A percentile compares a stretch with the other conserved stretches of the same genome.
phyloP scores from a whole-genome alignment of 768 basidiomycete genomes.

The Heimioporus sp. region DNA sequence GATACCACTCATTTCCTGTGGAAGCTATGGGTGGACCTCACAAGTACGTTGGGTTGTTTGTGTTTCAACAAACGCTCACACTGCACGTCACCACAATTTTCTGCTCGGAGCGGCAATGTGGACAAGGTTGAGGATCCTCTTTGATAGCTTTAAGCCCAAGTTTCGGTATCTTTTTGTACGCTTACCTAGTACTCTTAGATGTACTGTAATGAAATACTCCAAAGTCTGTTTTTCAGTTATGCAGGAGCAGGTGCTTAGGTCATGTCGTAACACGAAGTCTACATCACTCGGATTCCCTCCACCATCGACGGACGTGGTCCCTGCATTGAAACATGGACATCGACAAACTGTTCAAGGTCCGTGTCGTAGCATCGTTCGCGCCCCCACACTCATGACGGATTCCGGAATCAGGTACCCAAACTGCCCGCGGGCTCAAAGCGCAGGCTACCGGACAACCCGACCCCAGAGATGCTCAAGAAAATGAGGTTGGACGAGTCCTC shows the following conservation, averaged over 20 bases:
- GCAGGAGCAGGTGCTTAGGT: constrained; percentile 13
- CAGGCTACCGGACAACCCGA: constrained; percentile 73
- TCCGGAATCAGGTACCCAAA: constrained; percentile 54
- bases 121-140: constrained; percentile 5
- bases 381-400: not conserved
- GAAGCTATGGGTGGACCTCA: constrained; percentile 4
- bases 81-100: constrained; percentile 8
- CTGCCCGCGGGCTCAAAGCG: constrained; percentile 66
- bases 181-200: constrained; percentile 3
- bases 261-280: not conserved
- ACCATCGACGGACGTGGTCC: not conserved
- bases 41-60: constrained; percentile 29
- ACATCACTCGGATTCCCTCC: not conserved
- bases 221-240: no score
- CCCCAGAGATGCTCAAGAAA: constrained; percentile 80
- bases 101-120: constrained; percentile 1
- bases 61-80: constrained; percentile 24
- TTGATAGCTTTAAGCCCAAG: not conserved
- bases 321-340: constrained; percentile 39
- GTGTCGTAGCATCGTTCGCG: not conserved
- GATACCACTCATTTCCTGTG: constrained; percentile 14
- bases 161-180: not conserved
- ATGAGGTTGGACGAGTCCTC: constrained; percentile 53
- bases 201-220: not conserved
- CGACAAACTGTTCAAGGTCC: constrained; percentile 49